These are phyloP conservation scores for Talaromyces borbonicus DNA, from an alignment of 495 filamentous ascomycete species.

Conservation along the genomic window DNA sequence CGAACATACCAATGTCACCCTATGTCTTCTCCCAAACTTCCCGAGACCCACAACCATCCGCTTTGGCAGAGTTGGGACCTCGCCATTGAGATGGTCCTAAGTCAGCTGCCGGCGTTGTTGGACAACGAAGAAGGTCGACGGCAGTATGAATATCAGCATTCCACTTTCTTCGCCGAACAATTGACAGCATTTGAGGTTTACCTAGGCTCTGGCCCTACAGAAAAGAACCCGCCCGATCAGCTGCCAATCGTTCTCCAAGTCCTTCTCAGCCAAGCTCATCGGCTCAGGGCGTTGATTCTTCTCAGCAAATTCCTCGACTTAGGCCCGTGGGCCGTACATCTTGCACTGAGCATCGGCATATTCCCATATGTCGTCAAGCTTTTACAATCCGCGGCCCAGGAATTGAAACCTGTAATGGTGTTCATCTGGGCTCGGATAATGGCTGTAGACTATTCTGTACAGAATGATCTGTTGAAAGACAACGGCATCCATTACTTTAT, in stretches of 20 bases:
- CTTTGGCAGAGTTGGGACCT: constrained; percentile 98
- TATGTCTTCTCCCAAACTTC: constrained; percentile 77
- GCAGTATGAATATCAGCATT: constrained; percentile 88
- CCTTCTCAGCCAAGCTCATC: constrained; percentile 86
- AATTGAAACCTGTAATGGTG: constrained; percentile 97
- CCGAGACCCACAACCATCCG: constrained; percentile 84
- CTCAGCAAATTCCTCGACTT: constrained; percentile 90
- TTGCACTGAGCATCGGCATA: constrained; percentile 93
- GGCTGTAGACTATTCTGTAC: constrained; percentile 87
- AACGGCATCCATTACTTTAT: constrained; percentile 96
- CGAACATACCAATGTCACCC: constrained; percentile 89
- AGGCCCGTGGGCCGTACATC: constrained; percentile 94
- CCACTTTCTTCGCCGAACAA: constrained; percentile 93
- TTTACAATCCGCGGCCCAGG: constrained; percentile 85
- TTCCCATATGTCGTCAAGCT: constrained; percentile 97
- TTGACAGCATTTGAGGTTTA: constrained; percentile 97
- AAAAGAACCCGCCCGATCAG: constrained; percentile 82
- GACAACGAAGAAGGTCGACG: constrained; percentile 63
- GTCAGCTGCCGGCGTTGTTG: constrained; percentile 73
- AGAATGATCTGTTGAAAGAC: constrained; percentile 88
- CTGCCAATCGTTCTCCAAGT: constrained; percentile 95
- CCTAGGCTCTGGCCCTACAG: constrained; percentile 74
- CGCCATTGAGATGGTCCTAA: constrained; percentile 91
- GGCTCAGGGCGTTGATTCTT: constrained; percentile 84
- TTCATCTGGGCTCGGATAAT: constrained; percentile 98